These are phyloP conservation scores for Fusarium sp. DNA, from an alignment of 2,329 filamentous ascomycete genomes.

Conservation along the genomic window DNA sequence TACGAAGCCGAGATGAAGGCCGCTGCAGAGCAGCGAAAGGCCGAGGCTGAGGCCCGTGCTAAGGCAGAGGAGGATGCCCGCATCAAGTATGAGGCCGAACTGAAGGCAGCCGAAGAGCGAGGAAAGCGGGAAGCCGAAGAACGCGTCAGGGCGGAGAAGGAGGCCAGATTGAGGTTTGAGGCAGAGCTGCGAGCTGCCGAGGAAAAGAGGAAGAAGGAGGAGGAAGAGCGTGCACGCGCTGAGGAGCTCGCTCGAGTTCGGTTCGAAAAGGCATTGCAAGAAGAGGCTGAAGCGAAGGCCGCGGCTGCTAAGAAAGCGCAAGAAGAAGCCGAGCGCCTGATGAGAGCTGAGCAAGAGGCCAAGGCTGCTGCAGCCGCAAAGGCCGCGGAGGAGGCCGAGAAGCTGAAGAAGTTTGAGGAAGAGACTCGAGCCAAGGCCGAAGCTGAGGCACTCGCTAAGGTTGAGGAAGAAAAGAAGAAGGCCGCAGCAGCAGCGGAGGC, in stretches of 20 bases:
- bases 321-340: constrained; percentile 60
- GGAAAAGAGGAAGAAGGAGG: constrained; percentile 58
- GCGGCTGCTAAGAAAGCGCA: constrained; percentile 60
- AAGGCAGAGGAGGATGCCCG: constrained; percentile 63
- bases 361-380: constrained; percentile 58
- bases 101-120: constrained; percentile 61
- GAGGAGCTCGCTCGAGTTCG: constrained; percentile 64
- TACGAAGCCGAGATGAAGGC: constrained; percentile 63
- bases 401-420: constrained; percentile 61
- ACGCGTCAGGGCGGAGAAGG: constrained; percentile 57
- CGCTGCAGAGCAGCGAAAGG: constrained; percentile 63
- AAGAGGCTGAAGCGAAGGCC: constrained; percentile 59
- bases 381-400: constrained; percentile 56
- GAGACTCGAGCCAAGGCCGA: constrained; percentile 60
- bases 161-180: constrained; percentile 58
- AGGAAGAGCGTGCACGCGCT: constrained; percentile 59
- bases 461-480: constrained; percentile 61
- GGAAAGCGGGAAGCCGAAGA: constrained; percentile 66
- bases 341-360: constrained; percentile 58
- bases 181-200: constrained; percentile 61
- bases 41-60: constrained; percentile 63
- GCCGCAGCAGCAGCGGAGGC: constrained; percentile 60
- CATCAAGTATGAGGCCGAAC: constrained; percentile 63
- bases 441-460: constrained; percentile 55
- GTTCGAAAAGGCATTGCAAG: constrained; percentile 61